Base-by-base conservation (phyloP, 306 rosid genomes). In the Vachellia collinsii region DNA sequence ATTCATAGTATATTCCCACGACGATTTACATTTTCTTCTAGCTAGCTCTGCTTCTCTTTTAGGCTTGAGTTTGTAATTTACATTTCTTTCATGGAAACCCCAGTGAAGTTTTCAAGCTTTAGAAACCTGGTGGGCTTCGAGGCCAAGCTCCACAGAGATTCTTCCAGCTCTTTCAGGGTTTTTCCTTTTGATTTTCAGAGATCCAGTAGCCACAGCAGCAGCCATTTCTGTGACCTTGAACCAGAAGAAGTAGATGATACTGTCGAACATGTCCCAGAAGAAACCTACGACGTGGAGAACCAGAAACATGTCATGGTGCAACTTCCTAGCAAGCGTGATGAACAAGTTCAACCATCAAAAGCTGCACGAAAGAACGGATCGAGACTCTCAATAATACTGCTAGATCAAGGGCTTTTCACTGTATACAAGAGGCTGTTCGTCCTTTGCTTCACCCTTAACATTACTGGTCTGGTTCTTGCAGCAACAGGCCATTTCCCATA, bases 341-440 rank as follows among this genome's bases (percentile, higher is more conserved):
- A 67, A 6, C 77, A 59, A 29, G 81, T 22, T 4, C 81, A 61
- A 17, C 80, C 5, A 63, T 14, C 69, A 12, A 63, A 59, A 11
- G 8, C 65, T 23, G 37, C 37, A 59, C 36, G 3, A 34, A 36
- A 12, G 11, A 75, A 70, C 16, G 19, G 66, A 8, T 80, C 87
- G 1, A 84, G 92, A 37, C 81, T 86, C 1, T 82, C 92, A 3
- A 29, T 86, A 14, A 86, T 89, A 37, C 77, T 89, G 39, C 86
- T 89, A 4, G 92, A 89, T 56, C 90, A 87, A 89, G 90, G 90
- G 1, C 39, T 89, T 38, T 86, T 86, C 79, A 89, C 90, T 0
- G 86, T 86, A n/a, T 89, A 86, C 83, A 88, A 88, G 78, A 58
- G 87, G 11, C 89, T 88, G 34, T 88, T 88, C 47, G 29, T 54